phyloP scores from a whole-genome alignment of 2,329 filamentous ascomycete species.

The Fusarium protoensiforme region DNA sequence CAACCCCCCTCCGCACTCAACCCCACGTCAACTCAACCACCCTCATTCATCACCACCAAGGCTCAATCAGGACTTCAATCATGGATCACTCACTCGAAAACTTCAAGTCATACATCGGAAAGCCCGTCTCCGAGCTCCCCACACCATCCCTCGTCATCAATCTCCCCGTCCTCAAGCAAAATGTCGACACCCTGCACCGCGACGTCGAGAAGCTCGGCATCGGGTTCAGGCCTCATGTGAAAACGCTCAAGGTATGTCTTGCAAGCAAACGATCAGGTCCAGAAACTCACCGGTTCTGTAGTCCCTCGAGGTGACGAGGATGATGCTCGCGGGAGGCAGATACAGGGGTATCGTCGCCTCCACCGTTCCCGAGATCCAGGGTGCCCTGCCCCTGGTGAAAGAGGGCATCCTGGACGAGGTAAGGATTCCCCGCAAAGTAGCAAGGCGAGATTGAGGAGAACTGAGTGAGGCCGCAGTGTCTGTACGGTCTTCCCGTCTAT shows the following conservation, averaged over 20 bases:
- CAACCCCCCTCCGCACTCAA: not conserved
- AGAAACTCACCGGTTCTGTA: constrained; percentile 19
- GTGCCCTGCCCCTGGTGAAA: constrained; percentile 50
- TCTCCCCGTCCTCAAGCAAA: constrained; percentile 51
- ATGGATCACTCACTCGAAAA: constrained; percentile 44
- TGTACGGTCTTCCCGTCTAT: constrained; percentile 55
- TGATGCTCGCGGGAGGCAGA: constrained; percentile 54
- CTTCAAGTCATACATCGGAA: constrained; percentile 50
- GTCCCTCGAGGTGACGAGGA: constrained; percentile 50
- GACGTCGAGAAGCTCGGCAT: constrained; percentile 54
- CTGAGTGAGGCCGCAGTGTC: constrained; percentile 34
- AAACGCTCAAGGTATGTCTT: constrained; percentile 53
- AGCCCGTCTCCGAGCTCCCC: constrained; percentile 48
- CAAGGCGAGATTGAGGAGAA: not conserved
- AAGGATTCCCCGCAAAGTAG: not conserved
- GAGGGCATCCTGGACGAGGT: constrained; percentile 55
- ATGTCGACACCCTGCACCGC: constrained; percentile 48
- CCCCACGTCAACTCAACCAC: not conserved
- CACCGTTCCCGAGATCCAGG: constrained; percentile 54
- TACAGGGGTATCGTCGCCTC: constrained; percentile 54
- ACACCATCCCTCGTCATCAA: constrained; percentile 54
- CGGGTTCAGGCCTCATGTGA: constrained; percentile 56
- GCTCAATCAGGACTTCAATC: not conserved
- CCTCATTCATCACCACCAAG: not conserved
- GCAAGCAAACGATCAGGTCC: accelerated